Evolutionary conservation across 2,329 filamentous ascomycete genomes (phyloP).

Genomic region (Lecanicillium sp.): DNA sequence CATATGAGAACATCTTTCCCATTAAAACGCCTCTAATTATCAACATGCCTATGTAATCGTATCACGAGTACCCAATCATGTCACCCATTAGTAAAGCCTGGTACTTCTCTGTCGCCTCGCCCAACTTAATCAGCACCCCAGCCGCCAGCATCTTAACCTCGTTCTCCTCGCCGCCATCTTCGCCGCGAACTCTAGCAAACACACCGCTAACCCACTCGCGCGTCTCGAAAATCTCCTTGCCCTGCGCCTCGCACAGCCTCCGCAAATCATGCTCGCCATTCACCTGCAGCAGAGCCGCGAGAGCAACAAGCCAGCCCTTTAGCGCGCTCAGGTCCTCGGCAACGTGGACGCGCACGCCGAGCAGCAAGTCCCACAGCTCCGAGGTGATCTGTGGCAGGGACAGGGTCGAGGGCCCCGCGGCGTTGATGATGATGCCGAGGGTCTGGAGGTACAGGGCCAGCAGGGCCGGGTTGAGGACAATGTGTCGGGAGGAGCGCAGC

Average conservation of each 20-base stretch:
- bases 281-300: constrained; percentile 74
- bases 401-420: constrained; percentile 71
- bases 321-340: constrained; percentile 59
- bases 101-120: constrained; percentile 77
- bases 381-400: constrained; percentile 71
- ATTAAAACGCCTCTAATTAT: no score
- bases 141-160: constrained; percentile 73
- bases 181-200: constrained; percentile 54
- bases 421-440: constrained; percentile 72
- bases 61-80: constrained; percentile 34
- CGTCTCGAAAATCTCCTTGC: constrained; percentile 74
- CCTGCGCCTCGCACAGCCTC: constrained; percentile 64
- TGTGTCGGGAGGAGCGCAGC: constrained; percentile 40
- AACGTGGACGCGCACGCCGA: constrained; percentile 55
- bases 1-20: no score
- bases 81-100: constrained; percentile 71
- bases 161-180: constrained; percentile 60
- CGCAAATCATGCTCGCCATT: constrained; percentile 62
- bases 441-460: constrained; percentile 80
- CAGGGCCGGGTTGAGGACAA: constrained; percentile 67
- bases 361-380: constrained; percentile 77
- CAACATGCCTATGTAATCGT: neutral
- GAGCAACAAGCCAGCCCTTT: constrained; percentile 67
- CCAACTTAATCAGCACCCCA: constrained; percentile 66
- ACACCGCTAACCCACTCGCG: constrained; percentile 76